Conservation (phyloP, 108 stramenopile species). For the Hondaea fermentalgiana region DNA sequence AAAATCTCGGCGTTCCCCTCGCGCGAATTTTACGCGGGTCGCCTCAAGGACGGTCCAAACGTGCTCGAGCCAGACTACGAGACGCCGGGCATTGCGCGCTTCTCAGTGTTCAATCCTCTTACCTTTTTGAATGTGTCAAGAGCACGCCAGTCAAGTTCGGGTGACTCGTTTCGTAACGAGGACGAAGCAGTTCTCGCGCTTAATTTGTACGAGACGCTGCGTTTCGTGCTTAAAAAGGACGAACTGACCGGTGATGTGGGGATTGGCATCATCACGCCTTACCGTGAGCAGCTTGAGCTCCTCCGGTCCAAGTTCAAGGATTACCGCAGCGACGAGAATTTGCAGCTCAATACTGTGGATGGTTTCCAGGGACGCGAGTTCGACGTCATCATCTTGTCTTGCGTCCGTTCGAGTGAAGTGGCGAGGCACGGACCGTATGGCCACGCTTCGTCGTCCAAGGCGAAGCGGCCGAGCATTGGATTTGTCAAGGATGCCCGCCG, state of each 20-base stretch:
- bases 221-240: background rate
- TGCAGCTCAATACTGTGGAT: conserved; percentile 85
- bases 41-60: conserved; percentile 67
- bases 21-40: conserved; percentile 71
- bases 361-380: conserved; percentile 87
- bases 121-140: conserved; percentile 14
- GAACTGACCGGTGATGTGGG: conserved; percentile 18
- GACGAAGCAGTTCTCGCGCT: conserved; percentile 33
- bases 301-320: conserved; percentile 30
- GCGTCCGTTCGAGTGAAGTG: conserved; percentile 58
- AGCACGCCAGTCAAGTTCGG: background rate
- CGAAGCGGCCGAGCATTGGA: conserved; percentile 27
- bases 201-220: conserved; percentile 29
- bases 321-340: background rate
- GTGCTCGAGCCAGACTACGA: conserved; percentile 60
- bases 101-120: conserved; percentile 30
- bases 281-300: conserved; percentile 70
- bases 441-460: no score
- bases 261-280: conserved; percentile 77
- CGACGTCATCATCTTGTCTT: conserved; percentile 79
- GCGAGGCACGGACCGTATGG: background rate
- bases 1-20: conserved; percentile 74
- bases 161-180: conserved; percentile 25
- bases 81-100: conserved; percentile 32
- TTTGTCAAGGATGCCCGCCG: conserved; percentile 57